A percentile compares a stretch with the other conserved stretches of the same genome.
Evolutionary conservation across 805 yeast species (phyloP).

Genomic region (Lachancea lanzarotensis): DNA sequence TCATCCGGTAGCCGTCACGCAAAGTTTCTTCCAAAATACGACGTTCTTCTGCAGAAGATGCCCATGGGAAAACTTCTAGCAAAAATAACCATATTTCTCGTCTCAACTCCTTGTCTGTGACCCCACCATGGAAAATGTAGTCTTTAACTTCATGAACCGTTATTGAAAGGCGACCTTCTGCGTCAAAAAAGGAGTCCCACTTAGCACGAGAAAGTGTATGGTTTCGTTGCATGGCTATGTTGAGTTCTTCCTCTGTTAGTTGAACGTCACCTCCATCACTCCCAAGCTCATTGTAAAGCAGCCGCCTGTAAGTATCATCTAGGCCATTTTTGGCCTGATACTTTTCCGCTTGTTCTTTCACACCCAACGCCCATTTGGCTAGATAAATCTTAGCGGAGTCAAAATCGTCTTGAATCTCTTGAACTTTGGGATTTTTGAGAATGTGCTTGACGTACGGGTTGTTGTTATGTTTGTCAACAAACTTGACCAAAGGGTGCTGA

Average conservation of each 20-base stretch:
- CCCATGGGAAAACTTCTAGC: constrained; percentile 85
- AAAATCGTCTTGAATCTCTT: constrained; percentile 73
- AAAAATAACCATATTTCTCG: constrained; percentile 81
- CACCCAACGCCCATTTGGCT: constrained; percentile 95
- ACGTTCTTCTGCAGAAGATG: constrained; percentile 65
- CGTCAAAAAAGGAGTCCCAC: constrained; percentile 83
- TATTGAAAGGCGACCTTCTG: constrained; percentile 61
- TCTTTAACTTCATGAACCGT: constrained; percentile 77
- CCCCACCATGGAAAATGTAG: constrained; percentile 86
- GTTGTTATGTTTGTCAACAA: constrained; percentile 39
- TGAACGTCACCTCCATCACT: constrained; percentile 33
- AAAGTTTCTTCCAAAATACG: constrained; percentile 49
- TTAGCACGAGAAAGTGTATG: constrained; percentile 44
- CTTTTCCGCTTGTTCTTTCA: constrained; percentile 82
- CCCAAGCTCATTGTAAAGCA: constrained; percentile 57
- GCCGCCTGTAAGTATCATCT: constrained; percentile 50
- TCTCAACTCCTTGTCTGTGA: constrained; percentile 47
- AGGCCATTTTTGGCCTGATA: constrained; percentile 40
- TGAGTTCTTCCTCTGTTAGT: constrained; percentile 34
- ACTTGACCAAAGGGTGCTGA: constrained; percentile 27
- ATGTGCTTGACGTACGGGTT: constrained; percentile 40
- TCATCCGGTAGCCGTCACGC: constrained; percentile 50
- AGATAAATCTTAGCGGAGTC: constrained; percentile 87
- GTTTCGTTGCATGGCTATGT: constrained; percentile 57
- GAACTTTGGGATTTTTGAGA: constrained; percentile 72